Evolutionary conservation across 495 filamentous ascomycete species (phyloP), one percentile per base, ranked within the genome.

Genomic region (Aspergillus mulundensis): DNA sequence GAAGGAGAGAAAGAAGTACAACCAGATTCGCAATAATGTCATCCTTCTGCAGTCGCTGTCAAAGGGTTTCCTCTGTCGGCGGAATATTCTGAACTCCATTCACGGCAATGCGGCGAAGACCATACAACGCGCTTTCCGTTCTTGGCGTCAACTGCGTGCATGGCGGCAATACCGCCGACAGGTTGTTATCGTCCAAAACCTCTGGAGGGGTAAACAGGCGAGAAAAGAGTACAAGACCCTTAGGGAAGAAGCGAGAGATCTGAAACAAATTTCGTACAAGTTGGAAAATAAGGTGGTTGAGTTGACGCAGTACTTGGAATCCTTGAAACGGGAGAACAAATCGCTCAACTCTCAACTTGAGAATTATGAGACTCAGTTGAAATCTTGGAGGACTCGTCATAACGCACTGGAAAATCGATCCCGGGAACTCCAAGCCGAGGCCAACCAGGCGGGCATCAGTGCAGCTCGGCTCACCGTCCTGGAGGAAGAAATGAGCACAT

Each of bases 231-330:
- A 98, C 79, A 97, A 95, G 83, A 84, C 69, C 41, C 71, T 95
- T 51, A 89, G 95, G 48, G 93, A 95, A 70, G 95, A 98, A 69
- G 92, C 94, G 38, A 87, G 95, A 65, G 94, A 98, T 79, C 83
- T 98, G 62, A 96, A 96, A 76, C 91, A 97, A 70, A 98, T 98
- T 60, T 97, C 92, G 14, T 97, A 97, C 77, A 97, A 95, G 77
- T 74, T 98, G 64, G 95, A 97, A 78, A 97, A 97, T 79, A 97
- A 98, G 82, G 94, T 98, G 53, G 89, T 97, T 51, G 95, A 99
- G 74, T 78, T 99, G 61, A 99, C 95, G 10, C 95, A 99, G 70
- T 87, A 87, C 49, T 70, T 97, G 67, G 91, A 93, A 63, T 86
- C 89, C 28, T 85, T 97, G 80, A 95, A 95, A 77, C 79, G 82